Evolutionary conservation across 192 early-diverging fungal genomes (phyloP).

Genomic region (Coemansia sp.): DNA sequence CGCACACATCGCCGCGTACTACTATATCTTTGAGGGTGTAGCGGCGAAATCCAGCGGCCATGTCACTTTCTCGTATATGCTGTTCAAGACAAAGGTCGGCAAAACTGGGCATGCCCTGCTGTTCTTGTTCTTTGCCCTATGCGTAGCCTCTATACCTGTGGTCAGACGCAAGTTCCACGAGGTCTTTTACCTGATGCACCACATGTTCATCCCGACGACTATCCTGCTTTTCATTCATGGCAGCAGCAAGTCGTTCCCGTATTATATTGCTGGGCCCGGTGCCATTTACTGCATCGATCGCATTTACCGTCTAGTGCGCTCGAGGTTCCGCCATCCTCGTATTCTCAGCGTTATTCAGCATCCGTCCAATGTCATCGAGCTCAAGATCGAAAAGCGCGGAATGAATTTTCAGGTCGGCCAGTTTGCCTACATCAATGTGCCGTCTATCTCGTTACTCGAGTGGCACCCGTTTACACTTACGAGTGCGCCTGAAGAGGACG

Average conservation of each 20-base stretch:
- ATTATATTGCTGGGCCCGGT: slow-evolving; percentile 70
- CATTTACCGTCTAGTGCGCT: slow-evolving; percentile 68
- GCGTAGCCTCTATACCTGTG: slow-evolving; percentile 37
- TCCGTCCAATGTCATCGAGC: slow-evolving; percentile 80
- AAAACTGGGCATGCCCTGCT: slow-evolving; percentile 67
- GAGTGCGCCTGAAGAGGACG: slow-evolving; percentile 80
- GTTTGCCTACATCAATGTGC: slow-evolving; percentile 77
- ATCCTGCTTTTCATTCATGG: slow-evolving; percentile 74
- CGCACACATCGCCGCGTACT: slow-evolving; percentile 72
- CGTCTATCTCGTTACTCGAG: slow-evolving; percentile 67
- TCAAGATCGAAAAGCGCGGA: slow-evolving; percentile 73
- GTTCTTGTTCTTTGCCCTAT: slow-evolving; percentile 44
- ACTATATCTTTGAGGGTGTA: slow-evolving; percentile 65
- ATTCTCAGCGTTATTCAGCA: slow-evolving; percentile 85
- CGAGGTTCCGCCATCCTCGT: slow-evolving; percentile 63
- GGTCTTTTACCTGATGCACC: slow-evolving; percentile 87
- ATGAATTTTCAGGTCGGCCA: slow-evolving; percentile 70
- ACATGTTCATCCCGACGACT: slow-evolving; percentile 81
- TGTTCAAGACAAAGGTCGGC: slow-evolving; percentile 66
- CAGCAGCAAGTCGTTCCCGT: slow-evolving; percentile 75
- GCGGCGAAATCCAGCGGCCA: slow-evolving; percentile 38
- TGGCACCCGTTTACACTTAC: slow-evolving; percentile 90
- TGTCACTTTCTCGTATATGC: slow-evolving; percentile 51
- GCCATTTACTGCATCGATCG: slow-evolving; percentile 72
- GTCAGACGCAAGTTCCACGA: slow-evolving; percentile 57